Base-by-base conservation (phyloP, 495 filamentous ascomycete species). In the Neurospora intermedia region DNA sequence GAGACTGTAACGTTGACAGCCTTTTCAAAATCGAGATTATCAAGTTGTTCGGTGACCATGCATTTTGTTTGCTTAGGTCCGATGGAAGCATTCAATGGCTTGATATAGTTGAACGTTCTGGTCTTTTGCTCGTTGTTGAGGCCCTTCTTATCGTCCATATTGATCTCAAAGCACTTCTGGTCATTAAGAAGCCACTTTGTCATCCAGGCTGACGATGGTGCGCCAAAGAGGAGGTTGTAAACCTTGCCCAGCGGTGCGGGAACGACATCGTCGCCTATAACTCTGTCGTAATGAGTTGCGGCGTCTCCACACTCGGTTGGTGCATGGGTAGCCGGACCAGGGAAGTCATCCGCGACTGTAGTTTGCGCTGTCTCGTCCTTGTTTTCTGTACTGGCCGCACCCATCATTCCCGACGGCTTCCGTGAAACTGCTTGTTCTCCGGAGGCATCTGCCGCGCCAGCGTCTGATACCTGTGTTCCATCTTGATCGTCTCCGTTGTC, bases 21-120 rank as follows among this genome's bases (percentile, higher is more conserved):
- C 80, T 94, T 96, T 71, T 99, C 96, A 8, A 97, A 83, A 79
- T 99, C 95, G 70, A 96, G 82, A 69, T 87, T 84, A 72, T 97
- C 93, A 18, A 99, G 77, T 27, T 84, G 90, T 82, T 97, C 92
- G 3, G 89, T 94, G 70, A 92, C 93, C 73, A 96, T 91, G 80
- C 96, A 98, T 79, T 97, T 98, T 38, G 96, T 99, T 82, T 97
- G 92, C 79, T 89, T 97, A 3, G 96, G 96, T 0, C 96, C 96
- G 77, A 99, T 94, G 0, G 92, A 84, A 20, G 85, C 93, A 75
- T 88, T 85, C 11, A 99, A 84, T 13, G 94, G 96, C 78, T 97
- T 98, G 83, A 97, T 97, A 79, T 97, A 99, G 2, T 89, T 91
- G 80, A 91, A 97, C 43, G 82, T 89, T 48, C 95, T 86, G 2